These are phyloP conservation scores for Nitzschia inconspicua DNA, from an alignment of 108 stramenopile species.

Conservation along the genomic window DNA sequence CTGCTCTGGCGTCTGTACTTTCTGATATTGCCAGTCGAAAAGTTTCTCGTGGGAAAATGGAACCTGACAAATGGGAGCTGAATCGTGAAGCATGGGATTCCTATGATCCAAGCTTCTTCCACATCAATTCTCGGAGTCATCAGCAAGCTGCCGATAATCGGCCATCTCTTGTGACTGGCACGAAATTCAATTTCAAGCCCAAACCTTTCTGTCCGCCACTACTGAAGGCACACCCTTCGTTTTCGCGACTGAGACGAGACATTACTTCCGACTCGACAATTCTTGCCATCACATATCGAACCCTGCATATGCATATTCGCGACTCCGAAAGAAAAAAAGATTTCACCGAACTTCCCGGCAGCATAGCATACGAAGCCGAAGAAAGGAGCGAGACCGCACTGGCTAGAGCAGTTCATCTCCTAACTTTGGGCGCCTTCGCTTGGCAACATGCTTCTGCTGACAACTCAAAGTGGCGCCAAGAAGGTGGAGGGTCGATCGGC, in stretches of 20 bases:
- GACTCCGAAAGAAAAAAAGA: slow-evolving; percentile 22
- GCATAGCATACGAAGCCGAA: slow-evolving; percentile 52
- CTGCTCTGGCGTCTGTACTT: slow-evolving; percentile 67
- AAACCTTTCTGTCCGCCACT: slow-evolving; percentile 66
- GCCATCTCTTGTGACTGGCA: slow-evolving; percentile 37
- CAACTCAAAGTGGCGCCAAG: slow-evolving; percentile 38
- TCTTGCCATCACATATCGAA: slow-evolving; percentile 60
- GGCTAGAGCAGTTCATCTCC: slow-evolving; percentile 70
- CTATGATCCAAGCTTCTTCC: slow-evolving; percentile 84
- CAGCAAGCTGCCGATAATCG: slow-evolving; percentile 72
- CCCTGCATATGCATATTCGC: slow-evolving; percentile 72
- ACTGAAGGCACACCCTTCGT: slow-evolving; percentile 45
- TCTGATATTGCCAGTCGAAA: slow-evolving; percentile 70
- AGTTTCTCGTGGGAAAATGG: slow-evolving; percentile 44
- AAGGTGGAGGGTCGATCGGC: slow-evolving; percentile 60
- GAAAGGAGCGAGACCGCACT: slow-evolving; percentile 76
- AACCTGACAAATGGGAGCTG: slow-evolving; percentile 78
- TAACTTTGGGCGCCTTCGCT: slow-evolving; percentile 76
- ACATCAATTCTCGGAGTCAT: slow-evolving; percentile 62
- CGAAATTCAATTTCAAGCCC: slow-evolving; percentile 33
- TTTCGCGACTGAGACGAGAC: slow-evolving; percentile 64
- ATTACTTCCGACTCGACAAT: slow-evolving; percentile 60
- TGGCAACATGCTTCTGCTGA: slow-evolving; percentile 49
- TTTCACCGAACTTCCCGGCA: slow-evolving; percentile 34
- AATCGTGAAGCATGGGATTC: slow-evolving; percentile 56